Evolutionary conservation across 192 early-diverging fungal genomes (phyloP).

Genomic region (Coemansia biformis): DNA sequence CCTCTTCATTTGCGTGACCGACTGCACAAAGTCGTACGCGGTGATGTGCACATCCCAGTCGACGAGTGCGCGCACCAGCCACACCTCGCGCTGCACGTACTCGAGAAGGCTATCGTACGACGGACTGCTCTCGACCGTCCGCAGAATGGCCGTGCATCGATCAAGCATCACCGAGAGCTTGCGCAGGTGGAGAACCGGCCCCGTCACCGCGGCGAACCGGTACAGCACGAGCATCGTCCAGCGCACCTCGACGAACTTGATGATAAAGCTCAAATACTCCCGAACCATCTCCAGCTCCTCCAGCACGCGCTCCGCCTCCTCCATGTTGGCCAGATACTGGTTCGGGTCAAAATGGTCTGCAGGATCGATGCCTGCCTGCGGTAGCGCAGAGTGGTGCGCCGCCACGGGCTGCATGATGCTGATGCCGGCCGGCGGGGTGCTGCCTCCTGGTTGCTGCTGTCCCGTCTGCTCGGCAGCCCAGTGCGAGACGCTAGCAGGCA

Average conservation of each 20-base stretch:
- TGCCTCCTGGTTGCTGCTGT: no score
- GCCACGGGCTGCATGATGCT: slow-evolving; percentile 1
- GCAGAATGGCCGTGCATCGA: slow-evolving; percentile 20
- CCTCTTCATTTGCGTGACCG: slow-evolving; percentile 34
- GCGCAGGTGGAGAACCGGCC: slow-evolving; percentile 34
- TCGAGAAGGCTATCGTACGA: slow-evolving; percentile 30
- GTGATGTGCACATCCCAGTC: slow-evolving; percentile 37
- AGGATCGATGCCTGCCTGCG: not conserved
- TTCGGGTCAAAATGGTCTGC: slow-evolving; percentile 35
- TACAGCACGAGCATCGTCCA: slow-evolving; percentile 48
- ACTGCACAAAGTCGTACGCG: slow-evolving; percentile 32
- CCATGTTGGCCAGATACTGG: slow-evolving; percentile 20
- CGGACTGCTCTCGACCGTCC: slow-evolving; percentile 20
- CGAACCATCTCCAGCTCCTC: slow-evolving; percentile 31
- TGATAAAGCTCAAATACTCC: slow-evolving; percentile 34
- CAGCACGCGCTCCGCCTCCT: slow-evolving; percentile 29
- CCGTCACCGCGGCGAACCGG: slow-evolving; percentile 41
- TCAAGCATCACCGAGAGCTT: slow-evolving; percentile 31
- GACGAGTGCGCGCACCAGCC: slow-evolving; percentile 32
- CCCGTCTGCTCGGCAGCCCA: no score
- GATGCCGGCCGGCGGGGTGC: not conserved
- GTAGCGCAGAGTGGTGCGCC: not conserved
- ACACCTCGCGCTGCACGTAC: slow-evolving; percentile 30
- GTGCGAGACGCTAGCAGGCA: no score
- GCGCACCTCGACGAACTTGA: slow-evolving; percentile 44